phyloP scores from a whole-genome alignment of 306 rosid genomes.

The Dryas octopetala region DNA sequence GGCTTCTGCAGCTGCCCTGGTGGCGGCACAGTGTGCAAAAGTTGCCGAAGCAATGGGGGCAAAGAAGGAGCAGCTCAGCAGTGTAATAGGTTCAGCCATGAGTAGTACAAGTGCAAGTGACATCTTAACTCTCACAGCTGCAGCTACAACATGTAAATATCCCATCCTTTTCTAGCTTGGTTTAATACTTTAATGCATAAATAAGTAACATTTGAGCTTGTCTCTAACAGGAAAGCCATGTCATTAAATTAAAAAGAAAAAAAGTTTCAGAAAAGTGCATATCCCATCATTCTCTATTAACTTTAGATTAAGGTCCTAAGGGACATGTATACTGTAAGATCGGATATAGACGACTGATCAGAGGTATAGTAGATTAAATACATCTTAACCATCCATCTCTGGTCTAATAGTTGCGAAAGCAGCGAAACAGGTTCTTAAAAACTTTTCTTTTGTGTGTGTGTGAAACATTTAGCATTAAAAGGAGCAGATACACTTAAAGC shows the following conservation, averaged over 20 bases:
- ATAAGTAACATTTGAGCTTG: neutral
- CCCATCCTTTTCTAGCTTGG: neutral
- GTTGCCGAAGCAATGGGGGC: constrained; percentile 97
- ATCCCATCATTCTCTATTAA: too few species aligned
- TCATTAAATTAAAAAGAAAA: too few species aligned
- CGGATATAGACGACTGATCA: too few species aligned
- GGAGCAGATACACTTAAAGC: constrained; percentile 85
- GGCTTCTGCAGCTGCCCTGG: constrained; percentile 89
- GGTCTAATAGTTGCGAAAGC: neutral
- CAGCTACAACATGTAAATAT: constrained; percentile 77
- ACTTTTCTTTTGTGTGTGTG: neutral
- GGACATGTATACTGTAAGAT: too few species aligned
- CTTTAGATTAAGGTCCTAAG: too few species aligned
- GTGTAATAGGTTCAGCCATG: constrained; percentile 71
- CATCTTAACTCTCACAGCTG: constrained; percentile 81
- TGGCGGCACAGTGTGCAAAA: constrained; percentile 85
- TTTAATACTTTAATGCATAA: neutral
- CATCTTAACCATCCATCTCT: constrained; percentile 1
- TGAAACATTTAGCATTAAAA: constrained; percentile 49
- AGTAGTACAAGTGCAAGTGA: constrained; percentile 60
- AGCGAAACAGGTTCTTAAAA: too few species aligned
- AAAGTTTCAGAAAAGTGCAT: too few species aligned
- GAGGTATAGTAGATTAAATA: too few species aligned
- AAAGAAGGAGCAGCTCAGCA: constrained; percentile 61
- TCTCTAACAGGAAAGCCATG: neutral